A percentile compares a stretch with the other conserved stretches of the same genome.
Conservation (phyloP, 2,329 filamentous ascomycete species). For the Pezicula carpinea region DNA sequence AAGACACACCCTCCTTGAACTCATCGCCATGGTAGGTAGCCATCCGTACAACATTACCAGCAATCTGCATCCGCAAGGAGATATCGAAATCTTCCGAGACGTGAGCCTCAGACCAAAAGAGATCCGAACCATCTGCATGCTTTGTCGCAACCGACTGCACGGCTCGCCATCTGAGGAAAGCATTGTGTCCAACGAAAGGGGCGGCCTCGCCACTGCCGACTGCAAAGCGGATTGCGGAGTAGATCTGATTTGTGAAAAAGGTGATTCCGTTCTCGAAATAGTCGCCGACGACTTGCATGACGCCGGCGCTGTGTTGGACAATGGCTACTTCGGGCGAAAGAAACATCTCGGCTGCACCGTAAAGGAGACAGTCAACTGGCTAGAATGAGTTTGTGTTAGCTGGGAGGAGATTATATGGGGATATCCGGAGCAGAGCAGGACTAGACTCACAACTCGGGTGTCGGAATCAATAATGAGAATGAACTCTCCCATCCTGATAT, state of each 20-base stretch:
- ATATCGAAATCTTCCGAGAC: conserved; percentile 82
- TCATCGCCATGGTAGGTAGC: conserved; percentile 68
- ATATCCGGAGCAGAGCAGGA: too few relatives aligned
- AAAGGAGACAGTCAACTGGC: conserved; percentile 75
- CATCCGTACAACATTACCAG: conserved; percentile 67
- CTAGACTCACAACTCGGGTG: conserved; percentile 45
- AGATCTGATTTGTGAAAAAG: conserved; percentile 71
- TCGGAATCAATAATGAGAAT: conserved; percentile 65
- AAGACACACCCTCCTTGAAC: conserved; percentile 78
- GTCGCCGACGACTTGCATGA: conserved; percentile 73
- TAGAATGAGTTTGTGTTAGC: too few relatives aligned
- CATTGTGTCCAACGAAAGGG: conserved; percentile 76
- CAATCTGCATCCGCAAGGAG: conserved; percentile 69
- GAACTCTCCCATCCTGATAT: conserved; percentile 54
- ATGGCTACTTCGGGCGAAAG: conserved; percentile 74
- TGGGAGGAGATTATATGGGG: too few relatives aligned
- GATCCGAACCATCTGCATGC: conserved; percentile 67
- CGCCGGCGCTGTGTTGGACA: conserved; percentile 71
- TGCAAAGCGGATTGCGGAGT: conserved; percentile 72
- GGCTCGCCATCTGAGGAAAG: conserved; percentile 69
- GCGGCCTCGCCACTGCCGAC: conserved; percentile 73
- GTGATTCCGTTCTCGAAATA: conserved; percentile 69
- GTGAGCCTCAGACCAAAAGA: conserved; percentile 77
- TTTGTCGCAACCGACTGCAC: conserved; percentile 68
- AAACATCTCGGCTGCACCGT: conserved; percentile 79